Conservation (phyloP, 2,329 filamentous ascomycete genomes). For the Arachnopeziza araneosa region DNA sequence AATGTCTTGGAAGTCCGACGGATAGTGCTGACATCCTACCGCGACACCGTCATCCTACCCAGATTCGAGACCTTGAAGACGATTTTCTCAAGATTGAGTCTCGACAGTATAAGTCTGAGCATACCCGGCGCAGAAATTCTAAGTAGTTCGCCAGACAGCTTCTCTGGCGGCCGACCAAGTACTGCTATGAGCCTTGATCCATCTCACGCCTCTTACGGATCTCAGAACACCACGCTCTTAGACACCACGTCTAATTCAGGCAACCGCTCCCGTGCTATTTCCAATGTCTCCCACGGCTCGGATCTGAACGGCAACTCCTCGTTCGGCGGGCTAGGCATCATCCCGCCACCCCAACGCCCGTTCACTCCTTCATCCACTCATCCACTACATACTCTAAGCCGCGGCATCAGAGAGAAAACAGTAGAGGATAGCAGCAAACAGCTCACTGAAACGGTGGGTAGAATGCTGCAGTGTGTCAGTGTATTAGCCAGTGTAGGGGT, state of each 20-base stretch:
- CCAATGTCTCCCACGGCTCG: conserved; percentile 67
- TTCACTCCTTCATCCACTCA: conserved; percentile 28
- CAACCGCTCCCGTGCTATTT: conserved; percentile 73
- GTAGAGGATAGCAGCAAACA: conserved; percentile 63
- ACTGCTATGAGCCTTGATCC: conserved; percentile 73
- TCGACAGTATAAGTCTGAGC: conserved; percentile 58
- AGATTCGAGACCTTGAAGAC: conserved; percentile 83
- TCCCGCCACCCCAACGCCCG: conserved; percentile 24
- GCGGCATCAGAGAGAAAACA: conserved; percentile 34
- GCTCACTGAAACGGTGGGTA: conserved; percentile 87
- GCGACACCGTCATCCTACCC: conserved; percentile 82
- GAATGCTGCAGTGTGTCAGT: conserved; percentile 94
- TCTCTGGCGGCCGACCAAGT: conserved; percentile 51
- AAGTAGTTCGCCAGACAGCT: conserved; percentile 45
- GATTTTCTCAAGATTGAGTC: conserved; percentile 82
- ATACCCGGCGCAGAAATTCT: conserved; percentile 38
- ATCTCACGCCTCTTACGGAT: conserved; percentile 71
- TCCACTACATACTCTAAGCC: conserved; percentile 16
- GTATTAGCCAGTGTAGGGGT: conserved; percentile 70
- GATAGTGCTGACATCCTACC: conserved; percentile 80
- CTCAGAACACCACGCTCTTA: conserved; percentile 71
- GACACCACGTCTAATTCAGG: conserved; percentile 48
- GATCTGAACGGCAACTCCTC: conserved; percentile 26
- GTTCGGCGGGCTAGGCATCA: conserved; percentile 22
- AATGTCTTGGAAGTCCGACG: conserved; percentile 77